Evolutionary conservation across 306 rosid species (phyloP), one percentile per base, ranked within the genome.

Genomic region (Boehmeria nivea): DNA sequence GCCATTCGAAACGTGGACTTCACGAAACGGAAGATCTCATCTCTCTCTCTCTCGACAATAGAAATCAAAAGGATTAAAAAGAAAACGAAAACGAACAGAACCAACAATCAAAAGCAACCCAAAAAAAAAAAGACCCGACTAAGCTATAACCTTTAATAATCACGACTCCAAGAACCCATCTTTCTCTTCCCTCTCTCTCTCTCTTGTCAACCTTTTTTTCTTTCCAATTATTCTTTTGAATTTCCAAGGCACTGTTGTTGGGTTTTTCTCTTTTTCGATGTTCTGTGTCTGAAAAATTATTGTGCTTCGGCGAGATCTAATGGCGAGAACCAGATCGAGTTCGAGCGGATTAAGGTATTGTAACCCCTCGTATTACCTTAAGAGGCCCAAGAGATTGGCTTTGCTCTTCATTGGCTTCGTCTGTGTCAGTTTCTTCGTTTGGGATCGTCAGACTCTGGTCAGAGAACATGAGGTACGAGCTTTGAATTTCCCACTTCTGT

Each of bases 361-460:
- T 21, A 56, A 91, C 42, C 96, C 96, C 2, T 67, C 85, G 45
- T 87, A 91, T 72, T 91, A 91, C 61, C 80, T 91, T 20, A 87
- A 84, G 84, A 75, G 99, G 13, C 99, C 99, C 14, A 81, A 84
- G 70, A 87, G 96, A 40, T 50, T 87, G 53, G 95, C 99, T 60
- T 49, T 91, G 74, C 89, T 91, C n/a, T 75, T 91, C 82, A 77
- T 91, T 14, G 78, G 72, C 13, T 91, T 87, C 26, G 93, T 81
- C 43, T 78, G 70, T n/a, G 79, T 53, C 34, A 56, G 74, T 65
- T 65, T 91, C 25, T 2, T 91, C 44, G 77, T 91, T 6, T 91
- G 99, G 99, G 99, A 91, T 58, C 99, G 96, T 45, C 99, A 91
- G 65, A 91, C 83, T 47, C 70, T 91, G 16, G 70, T 84, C 77